Percentiles rank a stretch among this genome's conserved stretches.
phyloP scores from a whole-genome alignment of 164 flowering plant species.

The Stephania cephalantha region DNA sequence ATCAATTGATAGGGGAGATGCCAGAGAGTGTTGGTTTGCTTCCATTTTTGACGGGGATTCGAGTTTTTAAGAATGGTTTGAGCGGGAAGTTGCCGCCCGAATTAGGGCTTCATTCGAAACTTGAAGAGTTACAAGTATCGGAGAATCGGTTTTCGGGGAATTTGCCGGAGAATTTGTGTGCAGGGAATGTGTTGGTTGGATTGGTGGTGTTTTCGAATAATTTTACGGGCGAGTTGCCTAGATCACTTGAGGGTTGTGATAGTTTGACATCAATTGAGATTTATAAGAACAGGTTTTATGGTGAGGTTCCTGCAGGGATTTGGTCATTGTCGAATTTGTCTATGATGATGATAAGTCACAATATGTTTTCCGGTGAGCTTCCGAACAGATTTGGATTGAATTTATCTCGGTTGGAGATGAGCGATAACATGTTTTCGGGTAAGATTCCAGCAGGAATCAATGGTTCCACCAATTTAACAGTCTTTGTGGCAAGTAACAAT shows the following conservation, averaged over 20 bases:
- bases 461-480: conserved; percentile 23
- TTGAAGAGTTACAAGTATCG: conserved; percentile 33
- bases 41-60: conserved; percentile 24
- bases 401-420: conserved; percentile 38
- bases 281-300: conserved; percentile 33
- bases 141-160: conserved; percentile 34
- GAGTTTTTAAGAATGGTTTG: conserved; percentile 38
- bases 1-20: conserved; percentile 39
- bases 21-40: conserved; percentile 38
- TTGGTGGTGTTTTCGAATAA: conserved; percentile 48
- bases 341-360: conserved; percentile 22
- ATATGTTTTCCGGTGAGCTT: conserved; percentile 43
- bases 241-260: conserved; percentile 45
- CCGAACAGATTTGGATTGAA: conserved; percentile 28
- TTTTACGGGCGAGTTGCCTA: conserved; percentile 53
- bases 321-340: conserved; percentile 32
- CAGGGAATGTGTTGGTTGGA: conserved; percentile 27
- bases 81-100: conserved; percentile 47
- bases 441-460: conserved; percentile 30
- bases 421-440: conserved; percentile 47
- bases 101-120: conserved; percentile 41
- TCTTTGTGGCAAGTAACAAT: conserved; percentile 47
- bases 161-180: conserved; percentile 44
- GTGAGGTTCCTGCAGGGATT: conserved; percentile 35
- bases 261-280: conserved; percentile 31